Base-by-base conservation (phyloP, 2,329 filamentous ascomycete genomes). In the Pleomassaria siparia region DNA sequence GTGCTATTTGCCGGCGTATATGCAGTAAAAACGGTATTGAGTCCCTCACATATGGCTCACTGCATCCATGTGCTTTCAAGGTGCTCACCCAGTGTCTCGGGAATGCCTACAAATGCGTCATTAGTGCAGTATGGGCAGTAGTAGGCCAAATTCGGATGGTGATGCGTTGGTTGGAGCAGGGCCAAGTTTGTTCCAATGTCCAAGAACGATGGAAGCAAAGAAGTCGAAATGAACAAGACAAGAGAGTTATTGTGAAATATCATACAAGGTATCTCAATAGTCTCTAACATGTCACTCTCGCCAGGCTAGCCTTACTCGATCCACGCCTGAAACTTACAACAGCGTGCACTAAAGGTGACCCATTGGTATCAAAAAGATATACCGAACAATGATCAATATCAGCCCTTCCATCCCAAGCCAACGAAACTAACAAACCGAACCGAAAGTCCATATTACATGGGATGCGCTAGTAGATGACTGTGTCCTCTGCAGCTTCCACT, bases 401-500 rank as follows among this genome's bases (percentile, higher is more conserved):
- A 40, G 24, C 37, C 21, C 35, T 4, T 12, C 35, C 35, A 37
- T 37, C 20, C 20, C 15, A n/a, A 11, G n/a, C n/a, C 29, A n/a
- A n/a, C 15, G 49, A 43, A 47, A 33, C 25, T 35, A 30, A 35
- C 32, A 12, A 49, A 39, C 52, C 48, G 50, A 36, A 13, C 43
- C 50, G 46, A 40, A 33, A 29, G 10, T 26, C 40, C 37, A 43
- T 40, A 32, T 22, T 11, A 44, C 29, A 12, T 10, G n/a, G 32
- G 20, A 16, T 33, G 33, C 28, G 51, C 80, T 75, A 96, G 75
- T 96, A 96, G 50, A 95, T 92, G 44, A 96, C 89, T 59, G 87
- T 91, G 63, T 96, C 91, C 74, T 96, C 91, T 50, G 90, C 89
- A 45, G 87, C 88, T 69, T 90, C 88, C 44, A 94, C 84, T 56